These are phyloP conservation scores for Chrysoporthe cubensis DNA, from an alignment of 2,329 filamentous ascomycete genomes.

Conservation along the genomic window DNA sequence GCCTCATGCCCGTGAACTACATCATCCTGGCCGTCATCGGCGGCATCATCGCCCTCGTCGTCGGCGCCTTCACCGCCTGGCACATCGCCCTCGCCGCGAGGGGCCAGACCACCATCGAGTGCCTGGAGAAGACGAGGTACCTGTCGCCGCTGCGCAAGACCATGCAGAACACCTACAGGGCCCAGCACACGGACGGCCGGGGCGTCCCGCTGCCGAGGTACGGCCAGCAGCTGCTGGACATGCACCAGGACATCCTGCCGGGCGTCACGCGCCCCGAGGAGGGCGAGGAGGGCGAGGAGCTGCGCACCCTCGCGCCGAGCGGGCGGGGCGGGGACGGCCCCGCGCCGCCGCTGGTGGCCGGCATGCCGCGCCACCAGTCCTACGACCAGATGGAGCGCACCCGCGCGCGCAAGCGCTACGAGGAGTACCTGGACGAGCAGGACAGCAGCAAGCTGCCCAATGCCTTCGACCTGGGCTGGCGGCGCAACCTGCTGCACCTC, in stretches of 20 bases:
- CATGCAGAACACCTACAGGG: slow-evolving; percentile 66
- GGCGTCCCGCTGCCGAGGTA: slow-evolving; percentile 59
- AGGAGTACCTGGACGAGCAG: slow-evolving; percentile 84
- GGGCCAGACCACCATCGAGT: slow-evolving; percentile 94
- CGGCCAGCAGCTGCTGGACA: slow-evolving; percentile 76
- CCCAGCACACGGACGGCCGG: slow-evolving; percentile 56
- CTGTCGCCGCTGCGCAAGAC: slow-evolving; percentile 76
- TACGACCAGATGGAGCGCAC: slow-evolving; percentile 61
- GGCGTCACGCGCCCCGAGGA: slow-evolving; percentile 82
- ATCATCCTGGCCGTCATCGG: slow-evolving; percentile 84
- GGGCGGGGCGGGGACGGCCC: slow-evolving; percentile 23
- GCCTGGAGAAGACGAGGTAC: slow-evolving; percentile 93
- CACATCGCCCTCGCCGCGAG: slow-evolving; percentile 80
- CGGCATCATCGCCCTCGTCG: slow-evolving; percentile 88
- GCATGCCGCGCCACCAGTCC: slow-evolving; percentile 50
- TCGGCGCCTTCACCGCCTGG: slow-evolving; percentile 89
- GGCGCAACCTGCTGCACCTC: slow-evolving; percentile 77
- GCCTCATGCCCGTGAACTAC: slow-evolving; percentile 85
- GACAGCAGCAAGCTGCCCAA: slow-evolving; percentile 88
- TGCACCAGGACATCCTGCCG: slow-evolving; percentile 79
- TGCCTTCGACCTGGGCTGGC: slow-evolving; percentile 89
- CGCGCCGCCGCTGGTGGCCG: slow-evolving; percentile 25
- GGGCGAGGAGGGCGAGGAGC: slow-evolving; percentile 80
- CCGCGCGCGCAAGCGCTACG: slow-evolving; percentile 59
- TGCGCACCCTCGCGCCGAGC: slow-evolving; percentile 35